A percentile compares a stretch with the other conserved stretches of the same genome.
These are phyloP conservation scores for Trypanosoma avium DNA, from an alignment of 208 protist species.

Conservation along the genomic window DNA sequence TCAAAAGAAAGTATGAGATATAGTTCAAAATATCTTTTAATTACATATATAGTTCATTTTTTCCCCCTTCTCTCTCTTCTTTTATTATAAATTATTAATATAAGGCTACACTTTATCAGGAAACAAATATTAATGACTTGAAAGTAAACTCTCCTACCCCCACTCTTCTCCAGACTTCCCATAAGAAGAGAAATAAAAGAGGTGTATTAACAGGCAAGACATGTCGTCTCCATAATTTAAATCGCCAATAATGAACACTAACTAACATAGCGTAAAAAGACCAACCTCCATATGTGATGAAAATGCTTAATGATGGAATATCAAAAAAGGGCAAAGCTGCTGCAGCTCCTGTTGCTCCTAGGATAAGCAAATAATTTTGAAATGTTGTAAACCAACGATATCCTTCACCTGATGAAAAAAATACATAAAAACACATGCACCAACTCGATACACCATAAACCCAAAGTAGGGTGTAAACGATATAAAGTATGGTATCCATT, in stretches of 20 bases:
- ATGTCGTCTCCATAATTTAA: constrained; percentile 65
- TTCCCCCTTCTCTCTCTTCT: too few species aligned
- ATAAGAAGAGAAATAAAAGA: constrained; percentile 38
- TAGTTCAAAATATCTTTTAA: too few species aligned
- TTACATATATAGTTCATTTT: too few species aligned
- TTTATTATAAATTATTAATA: too few species aligned
- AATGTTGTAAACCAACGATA: constrained; percentile 78
- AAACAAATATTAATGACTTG: too few species aligned
- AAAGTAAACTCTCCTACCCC: neutral
- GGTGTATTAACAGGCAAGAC: constrained; percentile 73
- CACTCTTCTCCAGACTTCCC: constrained; percentile 26
- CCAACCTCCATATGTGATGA: constrained; percentile 70
- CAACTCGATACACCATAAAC: constrained; percentile 76
- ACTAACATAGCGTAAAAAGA: constrained; percentile 81
- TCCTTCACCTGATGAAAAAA: constrained; percentile 83
- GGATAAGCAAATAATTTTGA: constrained; percentile 74
- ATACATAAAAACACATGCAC: constrained; percentile 90
- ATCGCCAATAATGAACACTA: constrained; percentile 68
- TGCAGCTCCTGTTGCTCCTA: constrained; percentile 55
- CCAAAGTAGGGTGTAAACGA: constrained; percentile 53
- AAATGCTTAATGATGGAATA: constrained; percentile 54
- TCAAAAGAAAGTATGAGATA: constrained; percentile 12
- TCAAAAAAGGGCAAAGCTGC: constrained; percentile 43
- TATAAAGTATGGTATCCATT: constrained; percentile 7
- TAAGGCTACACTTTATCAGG: too few species aligned